A percentile compares a stretch with the other conserved stretches of the same genome.
These are phyloP conservation scores for Monascus ruber DNA, from an alignment of 2,329 filamentous ascomycete genomes.

Conservation along the genomic window DNA sequence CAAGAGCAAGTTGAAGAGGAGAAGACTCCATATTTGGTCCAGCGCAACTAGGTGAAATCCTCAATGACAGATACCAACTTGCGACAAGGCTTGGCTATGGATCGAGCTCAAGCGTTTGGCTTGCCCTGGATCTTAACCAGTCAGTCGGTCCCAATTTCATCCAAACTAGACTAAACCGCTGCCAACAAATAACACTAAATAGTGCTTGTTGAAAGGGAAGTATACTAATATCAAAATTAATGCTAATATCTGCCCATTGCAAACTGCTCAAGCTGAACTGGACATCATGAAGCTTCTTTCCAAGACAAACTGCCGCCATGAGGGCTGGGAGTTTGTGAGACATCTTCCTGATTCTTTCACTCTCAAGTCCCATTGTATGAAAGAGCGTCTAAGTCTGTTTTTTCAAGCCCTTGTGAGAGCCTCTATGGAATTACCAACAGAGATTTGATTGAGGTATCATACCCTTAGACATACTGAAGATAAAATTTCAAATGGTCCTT, in stretches of 20 bases:
- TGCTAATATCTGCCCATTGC: conserved; percentile 6
- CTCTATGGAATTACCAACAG: conserved; percentile 14
- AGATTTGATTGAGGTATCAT: conserved; percentile 16
- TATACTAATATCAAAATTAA: conserved; percentile 26
- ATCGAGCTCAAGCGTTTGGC: conserved; percentile 14
- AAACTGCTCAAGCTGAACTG: conserved; percentile 11
- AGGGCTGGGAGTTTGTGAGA: conserved; percentile 20
- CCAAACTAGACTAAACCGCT: no score
- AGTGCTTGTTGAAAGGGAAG: conserved; percentile 13
- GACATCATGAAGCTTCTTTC: conserved; percentile 16
- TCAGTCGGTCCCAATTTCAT: conserved; percentile 3
- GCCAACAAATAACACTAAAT: conserved; percentile 5
- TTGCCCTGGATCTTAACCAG: conserved; percentile 14
- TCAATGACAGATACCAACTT: conserved; percentile 13
- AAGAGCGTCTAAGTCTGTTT: conserved; percentile 18
- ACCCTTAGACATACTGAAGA: conserved; percentile 19
- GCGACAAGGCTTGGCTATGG: conserved; percentile 15
- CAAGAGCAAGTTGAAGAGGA: conserved; percentile 8
- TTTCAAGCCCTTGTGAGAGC: conserved; percentile 24
- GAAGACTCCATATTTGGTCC: conserved; percentile 12
- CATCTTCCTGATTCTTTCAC: conserved; percentile 21
- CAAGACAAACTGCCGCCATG: conserved; percentile 15
- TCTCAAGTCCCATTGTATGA: conserved; percentile 6
- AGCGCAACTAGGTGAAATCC: conserved; percentile 9
- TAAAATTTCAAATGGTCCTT: conserved; percentile 25